Conservation (phyloP, 2,329 filamentous ascomycete genomes). For the Aspergillus amoenus region DNA sequence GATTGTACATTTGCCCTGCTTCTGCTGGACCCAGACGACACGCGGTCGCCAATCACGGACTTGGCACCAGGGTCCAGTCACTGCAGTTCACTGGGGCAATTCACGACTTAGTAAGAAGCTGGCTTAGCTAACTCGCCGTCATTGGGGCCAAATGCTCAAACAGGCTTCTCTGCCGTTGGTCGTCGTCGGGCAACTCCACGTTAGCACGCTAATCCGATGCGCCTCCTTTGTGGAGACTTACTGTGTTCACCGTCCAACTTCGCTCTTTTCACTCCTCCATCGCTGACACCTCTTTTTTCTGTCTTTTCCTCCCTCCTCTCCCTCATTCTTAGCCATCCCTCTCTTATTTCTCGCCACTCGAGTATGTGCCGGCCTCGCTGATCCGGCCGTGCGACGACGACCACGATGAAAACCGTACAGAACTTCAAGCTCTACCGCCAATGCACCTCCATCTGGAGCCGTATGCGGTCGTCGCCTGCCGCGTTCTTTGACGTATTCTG, state of each 20-base stretch:
- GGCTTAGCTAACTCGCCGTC: neutral
- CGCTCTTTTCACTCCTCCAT: neutral
- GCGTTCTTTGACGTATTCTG: slow-evolving; percentile 25
- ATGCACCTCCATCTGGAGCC: slow-evolving; percentile 3
- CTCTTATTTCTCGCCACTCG: neutral
- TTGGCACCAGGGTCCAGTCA: neutral
- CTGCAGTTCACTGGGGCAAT: too few species aligned
- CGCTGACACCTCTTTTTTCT: neutral
- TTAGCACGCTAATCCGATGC: neutral
- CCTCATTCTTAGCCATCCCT: neutral
- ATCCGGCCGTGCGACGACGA: neutral
- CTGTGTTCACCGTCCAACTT: neutral
- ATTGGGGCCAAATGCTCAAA: neutral
- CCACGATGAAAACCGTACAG: slow-evolving; percentile 6
- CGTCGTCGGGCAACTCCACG: neutral
- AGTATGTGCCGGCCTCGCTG: neutral
- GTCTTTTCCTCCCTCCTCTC: neutral
- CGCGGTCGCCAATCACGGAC: neutral
- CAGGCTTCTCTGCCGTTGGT: neutral
- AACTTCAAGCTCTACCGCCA: slow-evolving; percentile 1
- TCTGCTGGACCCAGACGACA: neutral
- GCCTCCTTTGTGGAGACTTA: neutral
- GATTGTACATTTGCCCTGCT: too few species aligned
- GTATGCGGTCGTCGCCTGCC: slow-evolving; percentile 15
- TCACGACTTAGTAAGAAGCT: neutral